phyloP scores from a whole-genome alignment of 208 protist species.

The Trichomonas tenax region DNA sequence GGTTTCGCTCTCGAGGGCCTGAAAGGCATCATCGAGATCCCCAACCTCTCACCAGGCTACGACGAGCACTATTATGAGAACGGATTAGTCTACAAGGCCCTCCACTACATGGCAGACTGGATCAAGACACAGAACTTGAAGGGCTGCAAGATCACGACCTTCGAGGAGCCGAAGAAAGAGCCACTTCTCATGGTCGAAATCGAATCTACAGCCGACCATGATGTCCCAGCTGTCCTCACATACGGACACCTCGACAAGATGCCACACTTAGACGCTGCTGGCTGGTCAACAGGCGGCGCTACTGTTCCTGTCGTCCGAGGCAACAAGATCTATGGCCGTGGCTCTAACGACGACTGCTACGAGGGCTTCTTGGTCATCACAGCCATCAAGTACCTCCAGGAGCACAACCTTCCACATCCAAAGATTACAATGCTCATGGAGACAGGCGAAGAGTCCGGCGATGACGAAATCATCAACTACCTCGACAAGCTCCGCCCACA shows the following conservation, averaged over 20 bases:
- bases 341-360: conserved; percentile 68
- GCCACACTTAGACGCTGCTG: conserved; percentile 58
- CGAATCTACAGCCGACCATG: conserved; percentile 46
- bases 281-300: conserved; percentile 65
- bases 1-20: conserved; percentile 1
- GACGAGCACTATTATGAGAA: conserved; percentile 63
- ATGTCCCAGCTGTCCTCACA: conserved; percentile 56
- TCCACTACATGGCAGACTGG: conserved; percentile 62
- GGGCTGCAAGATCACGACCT: conserved; percentile 56
- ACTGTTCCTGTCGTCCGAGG: conserved; percentile 60
- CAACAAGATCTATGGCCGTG: conserved; percentile 66
- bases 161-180: conserved; percentile 53
- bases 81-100: conserved; percentile 60
- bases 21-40: conserved; percentile 47
- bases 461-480: conserved; percentile 59
- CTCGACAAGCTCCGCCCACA: conserved; percentile 48
- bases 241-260: conserved; percentile 90
- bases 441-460: conserved; percentile 66
- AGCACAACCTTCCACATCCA: conserved; percentile 58
- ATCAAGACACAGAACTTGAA: conserved; percentile 50
- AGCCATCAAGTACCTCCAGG: conserved; percentile 55
- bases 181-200: conserved; percentile 64
- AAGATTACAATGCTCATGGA: conserved; percentile 64
- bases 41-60: conserved; percentile 70
- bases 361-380: conserved; percentile 55